Conservation (phyloP, 192 early-diverging fungal genomes). For the Coemansia sp. region DNA sequence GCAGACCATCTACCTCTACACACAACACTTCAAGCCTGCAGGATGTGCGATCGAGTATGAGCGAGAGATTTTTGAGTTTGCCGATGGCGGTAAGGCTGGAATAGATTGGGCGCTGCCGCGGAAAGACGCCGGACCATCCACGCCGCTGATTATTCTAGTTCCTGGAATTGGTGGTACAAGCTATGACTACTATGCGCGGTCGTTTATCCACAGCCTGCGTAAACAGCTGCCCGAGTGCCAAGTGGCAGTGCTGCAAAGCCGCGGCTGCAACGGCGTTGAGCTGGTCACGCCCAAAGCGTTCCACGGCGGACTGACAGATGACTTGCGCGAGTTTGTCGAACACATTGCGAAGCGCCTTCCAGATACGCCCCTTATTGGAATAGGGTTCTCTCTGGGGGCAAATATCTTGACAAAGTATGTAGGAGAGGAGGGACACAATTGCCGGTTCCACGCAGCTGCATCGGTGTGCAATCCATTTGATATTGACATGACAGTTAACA, state of each 20-base stretch:
- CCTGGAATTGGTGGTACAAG: constrained; percentile 50
- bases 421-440: constrained; percentile 75
- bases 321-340: constrained; percentile 56
- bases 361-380: constrained; percentile 68
- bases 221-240: constrained; percentile 62
- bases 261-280: constrained; percentile 80
- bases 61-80: constrained; percentile 51
- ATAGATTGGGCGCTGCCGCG: constrained; percentile 48
- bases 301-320: constrained; percentile 79
- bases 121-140: neutral
- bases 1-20: constrained; percentile 66
- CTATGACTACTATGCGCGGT: constrained; percentile 50
- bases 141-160: constrained; percentile 41
- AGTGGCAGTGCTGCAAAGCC: constrained; percentile 81
- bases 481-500: constrained; percentile 56
- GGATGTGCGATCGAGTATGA: constrained; percentile 44
- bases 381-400: constrained; percentile 90
- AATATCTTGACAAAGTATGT: constrained; percentile 92
- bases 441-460: constrained; percentile 73
- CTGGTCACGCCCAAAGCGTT: constrained; percentile 78
- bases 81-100: constrained; percentile 44
- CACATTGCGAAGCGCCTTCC: constrained; percentile 55
- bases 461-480: constrained; percentile 89
- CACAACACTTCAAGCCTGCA: constrained; percentile 51
- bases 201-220: constrained; percentile 37